Conservation (phyloP, 2,329 filamentous ascomycete genomes). For the Neofusicoccum ribis region DNA sequence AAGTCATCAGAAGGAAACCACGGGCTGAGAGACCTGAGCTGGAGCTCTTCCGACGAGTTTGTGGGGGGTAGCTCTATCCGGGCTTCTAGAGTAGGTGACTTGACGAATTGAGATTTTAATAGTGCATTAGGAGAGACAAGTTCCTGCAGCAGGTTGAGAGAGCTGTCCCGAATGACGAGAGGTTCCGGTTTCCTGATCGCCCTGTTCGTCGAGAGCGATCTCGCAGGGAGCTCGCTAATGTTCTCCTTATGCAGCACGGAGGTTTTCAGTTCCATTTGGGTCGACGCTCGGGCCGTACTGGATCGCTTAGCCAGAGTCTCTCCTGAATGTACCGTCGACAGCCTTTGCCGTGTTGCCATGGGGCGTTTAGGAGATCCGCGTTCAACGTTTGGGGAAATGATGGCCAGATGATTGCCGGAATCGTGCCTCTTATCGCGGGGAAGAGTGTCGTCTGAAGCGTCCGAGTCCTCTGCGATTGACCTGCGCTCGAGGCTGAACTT, state of each 20-base stretch:
- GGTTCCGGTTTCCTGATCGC: constrained; percentile 25
- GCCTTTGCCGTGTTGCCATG: constrained; percentile 30
- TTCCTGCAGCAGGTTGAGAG: constrained; percentile 41
- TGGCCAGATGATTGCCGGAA: constrained; percentile 22
- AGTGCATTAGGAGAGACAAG: constrained; percentile 37
- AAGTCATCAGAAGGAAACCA: constrained; percentile 25
- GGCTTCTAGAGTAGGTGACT: constrained; percentile 39
- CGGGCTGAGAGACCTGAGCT: constrained; percentile 18
- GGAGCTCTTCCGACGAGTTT: constrained; percentile 32
- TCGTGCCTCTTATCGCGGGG: constrained; percentile 20
- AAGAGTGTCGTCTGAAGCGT: constrained; percentile 29
- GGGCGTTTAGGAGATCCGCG: constrained; percentile 28
- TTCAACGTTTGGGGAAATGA: constrained; percentile 16
- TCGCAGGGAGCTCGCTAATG: constrained; percentile 7
- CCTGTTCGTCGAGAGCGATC: background rate
- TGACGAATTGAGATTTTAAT: constrained; percentile 38
- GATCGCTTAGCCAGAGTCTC: constrained; percentile 21
- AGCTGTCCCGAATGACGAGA: constrained; percentile 38
- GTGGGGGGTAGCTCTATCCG: constrained; percentile 38
- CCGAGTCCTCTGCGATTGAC: constrained; percentile 25
- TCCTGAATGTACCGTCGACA: constrained; percentile 35
- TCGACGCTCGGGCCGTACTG: constrained; percentile 24
- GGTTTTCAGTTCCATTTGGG: constrained; percentile 23
- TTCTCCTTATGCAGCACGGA: constrained; percentile 19
- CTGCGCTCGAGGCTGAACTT: constrained; percentile 32